Evolutionary conservation across 768 basidiomycete species (phyloP).

Genomic region (Sporobolomyces roseus): DNA sequence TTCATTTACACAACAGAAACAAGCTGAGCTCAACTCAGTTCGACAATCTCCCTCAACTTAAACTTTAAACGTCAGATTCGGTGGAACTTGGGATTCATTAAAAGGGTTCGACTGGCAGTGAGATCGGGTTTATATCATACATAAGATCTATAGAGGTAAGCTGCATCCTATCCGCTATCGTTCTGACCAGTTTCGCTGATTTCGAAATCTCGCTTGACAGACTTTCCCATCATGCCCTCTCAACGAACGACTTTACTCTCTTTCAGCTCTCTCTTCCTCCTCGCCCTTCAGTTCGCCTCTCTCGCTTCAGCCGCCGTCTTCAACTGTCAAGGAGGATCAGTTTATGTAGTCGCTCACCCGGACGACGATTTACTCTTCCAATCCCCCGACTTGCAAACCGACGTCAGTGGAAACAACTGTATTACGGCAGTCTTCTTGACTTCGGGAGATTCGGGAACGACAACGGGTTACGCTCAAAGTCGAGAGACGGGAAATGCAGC

Average conservation of each 20-base stretch:
- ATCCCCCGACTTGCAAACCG: conserved; percentile 17
- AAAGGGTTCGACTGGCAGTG: too few species aligned
- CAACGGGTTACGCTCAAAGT: conserved; percentile 15
- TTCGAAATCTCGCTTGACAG: too few species aligned
- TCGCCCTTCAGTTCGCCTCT: conserved; percentile 1
- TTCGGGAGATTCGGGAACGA: conserved; percentile 36
- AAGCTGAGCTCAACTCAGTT: too few species aligned
- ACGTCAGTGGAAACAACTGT: conserved; percentile 11
- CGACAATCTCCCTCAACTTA: too few species aligned
- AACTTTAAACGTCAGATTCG: too few species aligned
- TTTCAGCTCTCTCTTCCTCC: not conserved
- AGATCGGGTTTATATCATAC: not conserved
- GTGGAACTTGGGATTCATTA: too few species aligned
- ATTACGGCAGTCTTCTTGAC: conserved; percentile 35
- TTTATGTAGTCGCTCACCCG: conserved; percentile 29
- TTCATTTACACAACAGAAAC: not conserved
- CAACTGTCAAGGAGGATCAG: conserved; percentile 23
- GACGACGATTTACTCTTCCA: conserved; percentile 39
- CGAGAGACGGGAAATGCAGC: conserved; percentile 39
- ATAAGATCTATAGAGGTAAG: not conserved
- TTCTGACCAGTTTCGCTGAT: too few species aligned
- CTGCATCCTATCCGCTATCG: not conserved
- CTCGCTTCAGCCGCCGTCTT: conserved; percentile 11
- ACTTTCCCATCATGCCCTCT: not conserved
- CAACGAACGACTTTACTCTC: not conserved